These are phyloP conservation scores for Wickerhamomyces silvicola DNA, from an alignment of 805 yeast genomes.

Conservation along the genomic window DNA sequence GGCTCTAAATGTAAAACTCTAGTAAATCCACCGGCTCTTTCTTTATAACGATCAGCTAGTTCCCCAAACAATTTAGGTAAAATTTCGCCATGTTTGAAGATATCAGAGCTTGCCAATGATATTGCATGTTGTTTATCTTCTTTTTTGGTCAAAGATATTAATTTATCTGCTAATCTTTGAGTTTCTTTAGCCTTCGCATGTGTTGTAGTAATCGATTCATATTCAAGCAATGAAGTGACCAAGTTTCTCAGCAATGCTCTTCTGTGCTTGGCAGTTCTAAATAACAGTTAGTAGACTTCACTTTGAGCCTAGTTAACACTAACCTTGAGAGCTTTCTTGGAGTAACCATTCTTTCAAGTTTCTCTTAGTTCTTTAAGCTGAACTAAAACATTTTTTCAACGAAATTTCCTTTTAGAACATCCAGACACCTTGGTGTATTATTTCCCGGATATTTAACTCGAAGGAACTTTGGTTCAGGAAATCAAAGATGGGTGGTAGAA, in stretches of 20 bases:
- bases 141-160: constrained; percentile 54
- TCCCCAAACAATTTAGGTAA: constrained; percentile 64
- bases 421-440: not conserved
- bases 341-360: constrained; percentile 13
- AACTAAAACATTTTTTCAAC: no score
- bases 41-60: constrained; percentile 54
- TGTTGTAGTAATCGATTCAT: constrained; percentile 68
- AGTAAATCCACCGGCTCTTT: constrained; percentile 77
- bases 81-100: constrained; percentile 42
- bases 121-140: constrained; percentile 22
- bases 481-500: constrained; percentile 38
- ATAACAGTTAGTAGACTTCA: constrained; percentile 3
- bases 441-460: not conserved
- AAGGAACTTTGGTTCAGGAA: not conserved
- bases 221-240: constrained; percentile 59
- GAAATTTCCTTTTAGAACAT: not conserved
- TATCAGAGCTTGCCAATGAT: constrained; percentile 30
- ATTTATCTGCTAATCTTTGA: constrained; percentile 53
- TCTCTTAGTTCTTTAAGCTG: not conserved
- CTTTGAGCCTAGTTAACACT: not conserved
- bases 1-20: constrained; percentile 80
- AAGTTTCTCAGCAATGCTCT: constrained; percentile 53
- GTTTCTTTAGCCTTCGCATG: constrained; percentile 70
- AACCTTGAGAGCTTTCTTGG: constrained; percentile 21
- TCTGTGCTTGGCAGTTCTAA: constrained; percentile 22